Evolutionary conservation across 1,284 basidiomycete genomes (phyloP), one percentile per base, ranked within the genome.

Genomic region (Agroathelia rolfsii): DNA sequence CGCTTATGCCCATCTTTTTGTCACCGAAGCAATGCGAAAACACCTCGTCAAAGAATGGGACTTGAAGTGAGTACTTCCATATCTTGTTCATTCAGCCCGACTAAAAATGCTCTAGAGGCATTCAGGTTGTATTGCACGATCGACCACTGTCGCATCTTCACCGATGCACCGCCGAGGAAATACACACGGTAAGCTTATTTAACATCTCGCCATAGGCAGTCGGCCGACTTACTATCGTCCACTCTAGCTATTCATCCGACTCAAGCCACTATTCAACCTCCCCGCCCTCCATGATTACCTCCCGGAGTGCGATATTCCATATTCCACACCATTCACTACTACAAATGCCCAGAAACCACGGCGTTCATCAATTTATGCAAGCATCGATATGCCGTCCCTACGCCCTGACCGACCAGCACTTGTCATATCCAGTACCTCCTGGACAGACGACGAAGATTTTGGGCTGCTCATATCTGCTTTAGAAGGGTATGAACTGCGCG

Each of bases 401-500:
- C 70, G 81, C 10, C 43, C 59, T 3, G 79, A 87, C 43, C 68
- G 93, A 38, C 88, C 90, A 2, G 92, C 88, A 0, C 60, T 98
- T 3, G 48, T 97, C 13, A 79, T 99, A 13, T 89, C 85, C 16
- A 89, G 88, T 44, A 99, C 95, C 0, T 90, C 85, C 7, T 98
- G 95, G 94, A 98, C 95, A 0, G 78, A 87, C 5, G 95, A 99
- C 50, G 95, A 99, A 56, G 92, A 98, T 53, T 97, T 99, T 43
- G 62, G 69, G 3, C 70, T 95, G 26, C 69, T 99, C 4, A 56
- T 95, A 10, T 63, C 71, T 10, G 87, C 88, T 6, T 59, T 96
- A 24, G 49, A 51, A 5, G 32, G 62, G 16, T 95, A 93, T 51
- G 80, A 95, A 45, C 41, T 49, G 23, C 65, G 61, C 37, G 89